Conservation (phyloP, 2,329 filamentous ascomycete species). For the Onygenales sp. region DNA sequence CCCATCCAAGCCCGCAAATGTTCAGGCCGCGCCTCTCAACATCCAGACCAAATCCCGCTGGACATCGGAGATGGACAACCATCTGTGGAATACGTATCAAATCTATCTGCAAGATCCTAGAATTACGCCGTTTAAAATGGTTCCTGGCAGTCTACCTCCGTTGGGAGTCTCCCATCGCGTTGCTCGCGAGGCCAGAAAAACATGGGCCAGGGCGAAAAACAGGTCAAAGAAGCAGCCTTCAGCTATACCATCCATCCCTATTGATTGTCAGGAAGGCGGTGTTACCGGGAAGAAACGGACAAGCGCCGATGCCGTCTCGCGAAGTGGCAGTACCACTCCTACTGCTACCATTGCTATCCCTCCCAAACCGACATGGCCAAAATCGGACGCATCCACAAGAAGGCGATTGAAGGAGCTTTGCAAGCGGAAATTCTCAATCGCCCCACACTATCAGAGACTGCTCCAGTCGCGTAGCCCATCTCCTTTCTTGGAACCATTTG, state of each 20-base stretch:
- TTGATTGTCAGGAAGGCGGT: conserved; percentile 4
- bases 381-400: conserved; percentile 49
- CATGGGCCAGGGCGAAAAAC: conserved; percentile 43
- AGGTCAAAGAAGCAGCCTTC: conserved; percentile 15
- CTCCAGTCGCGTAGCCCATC: conserved; percentile 52
- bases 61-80: conserved; percentile 56
- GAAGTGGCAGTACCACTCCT: conserved; percentile 41
- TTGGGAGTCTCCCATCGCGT: conserved; percentile 56
- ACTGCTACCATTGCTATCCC: conserved; percentile 22
- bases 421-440: conserved; percentile 52
- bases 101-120: conserved; percentile 56
- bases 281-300: neutral
- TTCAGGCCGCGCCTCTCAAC: conserved; percentile 17
- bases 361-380: conserved; percentile 42
- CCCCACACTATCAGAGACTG: conserved; percentile 55
- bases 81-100: conserved; percentile 58
- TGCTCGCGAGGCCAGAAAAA: conserved; percentile 51
- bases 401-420: conserved; percentile 50
- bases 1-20: conserved; percentile 24
- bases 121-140: conserved; percentile 58
- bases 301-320: conserved; percentile 11
- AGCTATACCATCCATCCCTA: neutral
- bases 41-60: conserved; percentile 31
- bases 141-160: conserved; percentile 54
- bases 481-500: conserved; percentile 38